These are phyloP conservation scores for Aspergillus latus DNA, from an alignment of 2,329 filamentous ascomycete species.

Conservation along the genomic window DNA sequence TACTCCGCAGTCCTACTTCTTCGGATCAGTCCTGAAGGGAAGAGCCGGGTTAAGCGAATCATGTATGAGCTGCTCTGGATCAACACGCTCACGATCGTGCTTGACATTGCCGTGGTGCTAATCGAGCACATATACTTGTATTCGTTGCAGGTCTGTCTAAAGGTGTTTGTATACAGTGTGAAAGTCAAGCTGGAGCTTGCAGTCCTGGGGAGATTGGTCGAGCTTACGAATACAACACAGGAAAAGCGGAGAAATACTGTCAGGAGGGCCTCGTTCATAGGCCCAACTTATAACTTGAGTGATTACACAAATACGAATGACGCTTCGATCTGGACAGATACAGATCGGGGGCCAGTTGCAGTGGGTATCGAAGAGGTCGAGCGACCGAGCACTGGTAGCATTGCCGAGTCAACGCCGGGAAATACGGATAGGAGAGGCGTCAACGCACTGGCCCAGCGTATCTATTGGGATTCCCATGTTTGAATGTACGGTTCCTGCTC, in stretches of 20 bases:
- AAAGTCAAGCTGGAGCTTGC: conserved; percentile 51
- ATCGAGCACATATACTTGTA: conserved; percentile 44
- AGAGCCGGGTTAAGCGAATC: conserved; percentile 29
- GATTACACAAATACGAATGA: neutral
- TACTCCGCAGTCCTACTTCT: conserved; percentile 52
- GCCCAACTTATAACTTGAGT: neutral
- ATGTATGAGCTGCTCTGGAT: conserved; percentile 49
- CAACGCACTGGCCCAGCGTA: too few species aligned
- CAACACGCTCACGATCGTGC: conserved; percentile 47
- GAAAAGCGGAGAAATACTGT: neutral
- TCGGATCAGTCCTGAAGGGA: conserved; percentile 41
- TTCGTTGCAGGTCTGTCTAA: conserved; percentile 46
- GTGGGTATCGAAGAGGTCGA: too few species aligned
- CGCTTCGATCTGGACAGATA: neutral
- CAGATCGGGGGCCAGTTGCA: neutral
- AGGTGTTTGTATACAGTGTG: conserved; percentile 48
- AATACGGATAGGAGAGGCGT: too few species aligned
- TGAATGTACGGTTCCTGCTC: too few species aligned
- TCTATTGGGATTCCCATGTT: too few species aligned
- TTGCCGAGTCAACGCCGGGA: too few species aligned
- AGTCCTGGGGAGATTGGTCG: conserved; percentile 44
- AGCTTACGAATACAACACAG: conserved; percentile 13
- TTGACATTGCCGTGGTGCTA: conserved; percentile 45
- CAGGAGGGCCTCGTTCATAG: neutral
- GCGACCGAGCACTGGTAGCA: too few species aligned